Conservation (phyloP, 495 filamentous ascomycete species). For the Elasticomyces elasticus region DNA sequence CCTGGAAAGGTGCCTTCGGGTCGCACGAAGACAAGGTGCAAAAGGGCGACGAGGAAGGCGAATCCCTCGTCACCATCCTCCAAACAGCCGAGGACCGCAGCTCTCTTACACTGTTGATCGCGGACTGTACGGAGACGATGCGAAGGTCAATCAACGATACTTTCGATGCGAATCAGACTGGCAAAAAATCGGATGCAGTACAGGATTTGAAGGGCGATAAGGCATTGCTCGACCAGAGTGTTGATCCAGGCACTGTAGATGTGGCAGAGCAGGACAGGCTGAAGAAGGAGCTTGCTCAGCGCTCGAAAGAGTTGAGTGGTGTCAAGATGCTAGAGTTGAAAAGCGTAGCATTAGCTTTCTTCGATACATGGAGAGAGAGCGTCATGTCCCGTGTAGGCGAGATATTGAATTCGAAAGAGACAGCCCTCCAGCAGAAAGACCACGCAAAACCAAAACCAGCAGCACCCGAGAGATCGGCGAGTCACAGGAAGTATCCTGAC, state of each 20-base stretch:
- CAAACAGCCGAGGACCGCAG: slow-evolving; percentile 28
- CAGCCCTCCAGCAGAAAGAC: slow-evolving; percentile 26
- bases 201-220: slow-evolving; percentile 12
- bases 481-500: slow-evolving; percentile 9
- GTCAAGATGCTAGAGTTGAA: slow-evolving; percentile 29
- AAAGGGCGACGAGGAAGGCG: slow-evolving; percentile 19
- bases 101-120: slow-evolving; percentile 32
- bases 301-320: slow-evolving; percentile 27
- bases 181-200: slow-evolving; percentile 18
- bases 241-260: slow-evolving; percentile 25
- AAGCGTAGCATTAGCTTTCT: slow-evolving; percentile 42
- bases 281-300: slow-evolving; percentile 20
- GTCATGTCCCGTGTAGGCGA: slow-evolving; percentile 55
- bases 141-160: slow-evolving; percentile 27
- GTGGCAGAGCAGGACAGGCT: slow-evolving; percentile 22
- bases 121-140: slow-evolving; percentile 33
- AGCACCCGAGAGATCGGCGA: slow-evolving; percentile 1
- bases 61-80: slow-evolving; percentile 32
- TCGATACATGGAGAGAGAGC: slow-evolving; percentile 55
- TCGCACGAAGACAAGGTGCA: slow-evolving; percentile 22
- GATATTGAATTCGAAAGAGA: slow-evolving; percentile 50
- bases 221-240: slow-evolving; percentile 12
- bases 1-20: slow-evolving; percentile 8
- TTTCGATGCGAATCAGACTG: slow-evolving; percentile 32
- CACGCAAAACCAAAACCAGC: slow-evolving; percentile 9